phyloP scores from a whole-genome alignment of 2,329 filamentous ascomycete species.

The Aspergillus glaucus region DNA sequence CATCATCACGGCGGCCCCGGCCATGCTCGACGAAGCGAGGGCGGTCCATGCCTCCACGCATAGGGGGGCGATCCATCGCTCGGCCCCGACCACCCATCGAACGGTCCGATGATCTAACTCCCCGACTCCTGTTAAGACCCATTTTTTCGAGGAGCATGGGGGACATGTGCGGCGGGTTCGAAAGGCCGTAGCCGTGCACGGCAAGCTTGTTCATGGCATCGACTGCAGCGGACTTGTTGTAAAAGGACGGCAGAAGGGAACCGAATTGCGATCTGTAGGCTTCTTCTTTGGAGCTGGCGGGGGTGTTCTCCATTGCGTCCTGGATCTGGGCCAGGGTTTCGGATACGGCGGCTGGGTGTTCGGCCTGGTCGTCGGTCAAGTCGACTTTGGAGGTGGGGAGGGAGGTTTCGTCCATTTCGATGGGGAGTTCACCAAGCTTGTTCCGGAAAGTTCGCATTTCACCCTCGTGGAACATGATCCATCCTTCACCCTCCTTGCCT shows the following conservation, averaged over 20 bases:
- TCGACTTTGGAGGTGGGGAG: slow-evolving; percentile 34
- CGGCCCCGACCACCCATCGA: not conserved
- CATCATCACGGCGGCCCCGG: not conserved
- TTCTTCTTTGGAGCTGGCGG: slow-evolving; percentile 18
- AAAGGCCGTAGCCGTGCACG: slow-evolving; percentile 36
- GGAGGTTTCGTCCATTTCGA: slow-evolving; percentile 44
- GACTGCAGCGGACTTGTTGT: slow-evolving; percentile 35
- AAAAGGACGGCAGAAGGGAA: slow-evolving; percentile 16
- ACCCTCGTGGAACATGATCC: slow-evolving; percentile 50
- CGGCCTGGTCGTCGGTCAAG: slow-evolving; percentile 20
- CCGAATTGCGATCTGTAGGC: slow-evolving; percentile 26
- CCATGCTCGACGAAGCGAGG: not conserved
- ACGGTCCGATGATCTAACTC: not conserved
- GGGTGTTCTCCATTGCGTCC: slow-evolving; percentile 28
- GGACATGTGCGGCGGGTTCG: not conserved
- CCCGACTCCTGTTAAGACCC: not conserved
- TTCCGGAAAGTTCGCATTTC: slow-evolving; percentile 47
- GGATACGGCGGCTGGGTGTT: slow-evolving; percentile 8
- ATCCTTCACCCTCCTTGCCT: slow-evolving; percentile 58
- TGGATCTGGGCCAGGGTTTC: slow-evolving; percentile 36
- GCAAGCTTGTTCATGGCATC: slow-evolving; percentile 40
- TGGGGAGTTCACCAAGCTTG: slow-evolving; percentile 49
- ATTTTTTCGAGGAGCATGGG: not conserved
- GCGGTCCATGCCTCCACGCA: not conserved
- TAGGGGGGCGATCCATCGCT: not conserved